Base-by-base conservation (phyloP, 2,329 filamentous ascomycete genomes). In the Neonectria neomacrospora region DNA sequence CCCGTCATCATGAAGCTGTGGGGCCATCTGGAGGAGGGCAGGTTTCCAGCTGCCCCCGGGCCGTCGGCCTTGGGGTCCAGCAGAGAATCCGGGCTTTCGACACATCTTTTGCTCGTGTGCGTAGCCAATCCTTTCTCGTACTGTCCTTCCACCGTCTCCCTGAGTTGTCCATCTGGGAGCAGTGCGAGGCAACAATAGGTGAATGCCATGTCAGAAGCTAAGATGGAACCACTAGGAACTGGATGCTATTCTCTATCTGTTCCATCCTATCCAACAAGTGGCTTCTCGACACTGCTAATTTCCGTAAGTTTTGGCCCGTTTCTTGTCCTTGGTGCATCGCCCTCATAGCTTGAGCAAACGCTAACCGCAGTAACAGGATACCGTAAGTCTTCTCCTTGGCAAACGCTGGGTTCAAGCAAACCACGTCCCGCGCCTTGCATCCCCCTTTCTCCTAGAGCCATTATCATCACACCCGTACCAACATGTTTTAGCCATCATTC, bases 191-290 rank as follows among this genome's bases (percentile, higher is more conserved):
- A 1, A 37, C 14, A 1, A 37, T 8, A 5, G 5, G 16, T 5
- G 2, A 14, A 37, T 16, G 14, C 34, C 6, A 37, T 12, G 11
- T 6, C n/a, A 32, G 41, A 22, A 26, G 14, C 51, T 61, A 61
- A 61, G 34, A 41, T n/a, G 34, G 22, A 48, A 28, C 54, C 41
- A 28, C 9, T 47, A 86, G 84, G 57, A 86, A 88, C 75, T 97
- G 93, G 93, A 96, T 97, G 71, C 85, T 92, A 68, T 87, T 96
- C 76, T 95, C 91, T 72, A 95, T 92, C 67, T 84, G 87, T 72
- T 93, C 94, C 65, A 96, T 97, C 75, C 82, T 97, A 65, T 96
- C 96, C 85, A 97, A 97, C 84, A 97, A 97, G 82, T 94, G 91
- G 87, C 88, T 97, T 51, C 86, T 97, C 61, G 88, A 92, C 75